Percentiles rank a stretch among this genome's conserved stretches.
These are phyloP conservation scores for Avena eriantha DNA, from an alignment of 176 grass and related monocot genomes.

Conservation along the genomic window DNA sequence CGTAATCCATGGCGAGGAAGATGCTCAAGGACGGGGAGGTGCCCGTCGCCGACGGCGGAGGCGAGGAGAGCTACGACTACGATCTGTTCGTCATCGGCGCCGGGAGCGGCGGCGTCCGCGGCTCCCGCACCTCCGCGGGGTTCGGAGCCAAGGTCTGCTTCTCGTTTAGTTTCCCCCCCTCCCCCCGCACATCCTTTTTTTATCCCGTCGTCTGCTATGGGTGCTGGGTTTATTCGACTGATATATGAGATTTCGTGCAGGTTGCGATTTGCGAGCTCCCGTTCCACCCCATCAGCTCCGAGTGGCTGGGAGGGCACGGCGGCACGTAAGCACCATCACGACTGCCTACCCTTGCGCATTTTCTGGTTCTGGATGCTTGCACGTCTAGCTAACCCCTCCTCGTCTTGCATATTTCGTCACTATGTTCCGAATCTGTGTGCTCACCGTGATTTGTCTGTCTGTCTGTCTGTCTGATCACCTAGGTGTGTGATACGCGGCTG, in stretches of 20 bases:
- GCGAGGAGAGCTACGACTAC: constrained; percentile 57
- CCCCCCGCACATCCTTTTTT: neutral
- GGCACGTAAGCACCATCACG: constrained; percentile 70
- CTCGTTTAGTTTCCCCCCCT: no score
- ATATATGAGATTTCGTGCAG: constrained; percentile 37
- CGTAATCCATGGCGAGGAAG: constrained; percentile 80
- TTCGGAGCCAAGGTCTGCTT: constrained; percentile 79
- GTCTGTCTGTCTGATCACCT: neutral
- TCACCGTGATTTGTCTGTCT: neutral
- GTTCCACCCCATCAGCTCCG: constrained; percentile 94
- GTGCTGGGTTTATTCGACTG: neutral
- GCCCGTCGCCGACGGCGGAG: constrained; percentile 16
- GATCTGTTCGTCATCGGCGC: constrained; percentile 97
- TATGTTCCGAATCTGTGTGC: neutral
- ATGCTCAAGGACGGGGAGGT: constrained; percentile 68
- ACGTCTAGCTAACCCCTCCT: neutral
- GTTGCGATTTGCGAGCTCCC: constrained; percentile 97
- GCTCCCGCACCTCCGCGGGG: constrained; percentile 72
- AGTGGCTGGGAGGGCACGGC: constrained; percentile 76
- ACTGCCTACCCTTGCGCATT: neutral
- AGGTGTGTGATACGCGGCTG: constrained; percentile 98
- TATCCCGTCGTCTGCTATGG: neutral
- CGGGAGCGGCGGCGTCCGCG: constrained; percentile 92
- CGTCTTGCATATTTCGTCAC: neutral
- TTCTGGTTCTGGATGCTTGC: neutral